Evolutionary conservation across 495 filamentous ascomycete genomes (phyloP).

Genomic region (Xylaria castorea): DNA sequence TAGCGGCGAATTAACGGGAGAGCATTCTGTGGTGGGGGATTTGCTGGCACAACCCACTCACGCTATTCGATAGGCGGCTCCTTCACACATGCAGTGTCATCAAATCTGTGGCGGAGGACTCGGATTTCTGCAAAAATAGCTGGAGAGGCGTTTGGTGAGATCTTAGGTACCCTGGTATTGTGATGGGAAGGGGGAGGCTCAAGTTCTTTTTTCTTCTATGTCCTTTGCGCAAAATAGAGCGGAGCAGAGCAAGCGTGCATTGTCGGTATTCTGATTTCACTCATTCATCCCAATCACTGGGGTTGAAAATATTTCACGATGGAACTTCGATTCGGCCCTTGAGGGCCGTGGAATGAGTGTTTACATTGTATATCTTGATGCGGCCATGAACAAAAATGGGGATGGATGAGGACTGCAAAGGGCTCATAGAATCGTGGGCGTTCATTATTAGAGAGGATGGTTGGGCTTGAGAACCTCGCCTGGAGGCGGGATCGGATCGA

Average conservation of each 20-base stretch:
- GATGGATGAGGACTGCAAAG: slow-evolving; percentile 2
- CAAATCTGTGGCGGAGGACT: neutral
- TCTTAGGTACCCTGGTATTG: slow-evolving; percentile 18
- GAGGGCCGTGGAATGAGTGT: neutral
- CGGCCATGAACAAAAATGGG: slow-evolving; percentile 3
- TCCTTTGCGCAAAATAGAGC: slow-evolving; percentile 24
- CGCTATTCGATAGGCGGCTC: neutral
- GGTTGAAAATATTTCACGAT: neutral
- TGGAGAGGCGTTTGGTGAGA: slow-evolving; percentile 18
- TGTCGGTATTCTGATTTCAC: slow-evolving; percentile 18
- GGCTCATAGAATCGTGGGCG: slow-evolving; percentile 7
- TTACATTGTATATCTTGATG: slow-evolving; percentile 10
- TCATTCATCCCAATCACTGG: neutral
- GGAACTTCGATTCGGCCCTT: neutral
- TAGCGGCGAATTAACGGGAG: neutral
- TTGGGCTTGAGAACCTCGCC: neutral
- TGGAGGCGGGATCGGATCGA: neutral
- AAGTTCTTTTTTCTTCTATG: slow-evolving; percentile 20
- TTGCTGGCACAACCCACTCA: neutral
- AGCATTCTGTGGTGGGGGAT: neutral
- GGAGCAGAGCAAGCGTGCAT: slow-evolving; percentile 23
- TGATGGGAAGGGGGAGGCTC: slow-evolving; percentile 3
- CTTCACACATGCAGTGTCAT: neutral
- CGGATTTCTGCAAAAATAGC: neutral
- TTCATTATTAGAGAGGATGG: neutral